These are phyloP conservation scores for Monilinia polystroma DNA, from an alignment of 2,329 filamentous ascomycete species.

Conservation along the genomic window DNA sequence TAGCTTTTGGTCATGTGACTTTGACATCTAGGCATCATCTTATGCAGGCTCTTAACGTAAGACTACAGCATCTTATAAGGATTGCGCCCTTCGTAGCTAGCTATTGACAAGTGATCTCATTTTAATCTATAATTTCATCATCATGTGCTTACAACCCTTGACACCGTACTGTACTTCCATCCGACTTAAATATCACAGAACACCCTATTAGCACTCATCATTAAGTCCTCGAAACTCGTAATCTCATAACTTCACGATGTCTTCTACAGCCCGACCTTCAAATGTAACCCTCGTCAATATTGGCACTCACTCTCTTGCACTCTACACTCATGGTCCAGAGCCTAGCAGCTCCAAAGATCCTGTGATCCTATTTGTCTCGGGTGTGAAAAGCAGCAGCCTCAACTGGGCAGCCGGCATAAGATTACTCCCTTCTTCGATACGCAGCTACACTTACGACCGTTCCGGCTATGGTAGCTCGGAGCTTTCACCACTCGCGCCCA, in stretches of 20 bases:
- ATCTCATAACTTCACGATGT: neutral
- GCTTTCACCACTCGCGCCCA: conserved; percentile 25
- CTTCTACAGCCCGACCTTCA: neutral
- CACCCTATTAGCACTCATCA: neutral
- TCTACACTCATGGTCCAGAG: conserved; percentile 27
- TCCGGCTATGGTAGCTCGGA: conserved; percentile 27
- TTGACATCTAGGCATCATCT: no score
- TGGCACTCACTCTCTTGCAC: conserved; percentile 29
- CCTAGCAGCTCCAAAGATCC: conserved; percentile 6
- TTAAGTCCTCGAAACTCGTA: neutral
- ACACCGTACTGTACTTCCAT: no score
- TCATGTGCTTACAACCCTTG: no score
- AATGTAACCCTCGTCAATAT: conserved; percentile 24
- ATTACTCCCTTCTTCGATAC: conserved; percentile 20
- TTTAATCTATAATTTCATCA: no score
- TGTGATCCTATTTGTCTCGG: neutral
- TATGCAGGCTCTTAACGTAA: no score
- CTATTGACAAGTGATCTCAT: no score
- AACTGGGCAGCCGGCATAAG: conserved; percentile 27
- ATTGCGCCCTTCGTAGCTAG: no score
- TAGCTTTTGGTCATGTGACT: no score
- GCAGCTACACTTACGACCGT: conserved; percentile 30
- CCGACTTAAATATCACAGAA: neutral
- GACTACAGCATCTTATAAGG: no score
- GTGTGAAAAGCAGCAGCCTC: conserved; percentile 13